These are phyloP conservation scores for Curvularia sp. DNA, from an alignment of 2,329 filamentous ascomycete species.

Conservation along the genomic window DNA sequence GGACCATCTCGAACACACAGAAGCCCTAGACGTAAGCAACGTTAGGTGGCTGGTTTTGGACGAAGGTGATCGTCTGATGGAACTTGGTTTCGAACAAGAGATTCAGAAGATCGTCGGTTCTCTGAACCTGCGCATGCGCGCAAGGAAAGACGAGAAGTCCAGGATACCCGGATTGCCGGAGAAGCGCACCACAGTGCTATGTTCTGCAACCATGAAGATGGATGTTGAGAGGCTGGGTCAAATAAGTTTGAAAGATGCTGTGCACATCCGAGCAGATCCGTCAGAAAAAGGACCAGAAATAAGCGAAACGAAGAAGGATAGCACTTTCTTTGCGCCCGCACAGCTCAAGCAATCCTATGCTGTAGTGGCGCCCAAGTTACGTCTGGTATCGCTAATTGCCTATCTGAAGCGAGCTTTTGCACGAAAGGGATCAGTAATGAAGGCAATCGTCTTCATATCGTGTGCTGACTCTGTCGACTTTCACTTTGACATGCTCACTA, in stretches of 20 bases:
- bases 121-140: conserved; percentile 70
- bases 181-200: conserved; percentile 84
- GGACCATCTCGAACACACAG: conserved; percentile 92
- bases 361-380: conserved; percentile 85
- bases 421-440: conserved; percentile 90
- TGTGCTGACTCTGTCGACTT: conserved; percentile 98
- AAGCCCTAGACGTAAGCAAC: conserved; percentile 84
- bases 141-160: conserved; percentile 65
- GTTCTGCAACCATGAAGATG: conserved; percentile 98
- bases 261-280: conserved; percentile 78
- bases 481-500: conserved; percentile 83
- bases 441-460: conserved; percentile 94
- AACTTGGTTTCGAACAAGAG: conserved; percentile 95
- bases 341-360: conserved; percentile 94
- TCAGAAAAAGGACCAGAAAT: conserved; percentile 60
- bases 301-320: conserved; percentile 55
- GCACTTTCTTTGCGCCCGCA: conserved; percentile 79
- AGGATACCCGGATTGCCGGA: conserved; percentile 72
- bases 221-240: conserved; percentile 93
- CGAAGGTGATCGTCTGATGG: conserved; percentile 98
- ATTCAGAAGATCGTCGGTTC: conserved; percentile 84
- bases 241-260: conserved; percentile 91
- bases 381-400: conserved; percentile 85
- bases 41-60: conserved; percentile 95
- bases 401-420: conserved; percentile 87